Evolutionary conservation across 140 eudicot genomes (phyloP).

Genomic region (Cichorium intybus): DNA sequence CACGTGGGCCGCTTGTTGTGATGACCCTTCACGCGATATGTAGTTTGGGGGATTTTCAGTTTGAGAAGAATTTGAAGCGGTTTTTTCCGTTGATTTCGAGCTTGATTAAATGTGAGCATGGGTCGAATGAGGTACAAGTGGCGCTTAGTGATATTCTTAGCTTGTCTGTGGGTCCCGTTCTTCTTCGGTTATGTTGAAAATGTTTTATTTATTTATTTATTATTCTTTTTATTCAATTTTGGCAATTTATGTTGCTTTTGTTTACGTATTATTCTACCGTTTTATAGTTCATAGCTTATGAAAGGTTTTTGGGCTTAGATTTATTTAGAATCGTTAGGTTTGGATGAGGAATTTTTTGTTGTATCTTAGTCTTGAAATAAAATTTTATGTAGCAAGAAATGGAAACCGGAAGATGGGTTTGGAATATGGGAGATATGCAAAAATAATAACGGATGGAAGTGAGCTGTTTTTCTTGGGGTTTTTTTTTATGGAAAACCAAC

Average conservation of each 20-base stretch:
- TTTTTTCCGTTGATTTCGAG: conserved; percentile 74
- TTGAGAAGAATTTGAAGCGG: conserved; percentile 57
- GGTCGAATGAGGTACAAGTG: conserved; percentile 80
- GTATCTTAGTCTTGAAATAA: conserved; percentile 16
- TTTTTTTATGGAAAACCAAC: too few relatives aligned
- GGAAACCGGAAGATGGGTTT: not conserved
- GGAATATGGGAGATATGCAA: too few relatives aligned
- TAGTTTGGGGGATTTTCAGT: conserved; percentile 58
- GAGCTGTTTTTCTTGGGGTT: too few relatives aligned
- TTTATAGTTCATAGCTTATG: conserved; percentile 31
- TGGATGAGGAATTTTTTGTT: conserved; percentile 3
- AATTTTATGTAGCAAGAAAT: conserved; percentile 9
- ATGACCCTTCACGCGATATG: conserved; percentile 66
- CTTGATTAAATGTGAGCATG: conserved; percentile 87
- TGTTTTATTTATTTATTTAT: not conserved
- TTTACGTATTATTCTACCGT: not conserved
- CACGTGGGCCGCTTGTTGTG: conserved; percentile 82
- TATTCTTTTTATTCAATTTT: conserved; percentile 2
- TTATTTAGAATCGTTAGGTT: conserved; percentile 12
- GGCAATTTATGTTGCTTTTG: conserved; percentile 9
- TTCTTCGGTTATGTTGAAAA: conserved; percentile 65
- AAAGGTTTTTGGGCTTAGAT: conserved; percentile 6
- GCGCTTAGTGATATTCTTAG: conserved; percentile 79
- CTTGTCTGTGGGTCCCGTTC: conserved; percentile 78
- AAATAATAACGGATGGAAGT: too few relatives aligned